Conservation (phyloP, 257 asterid genomes). For the Craterostigma plantagineum region DNA sequence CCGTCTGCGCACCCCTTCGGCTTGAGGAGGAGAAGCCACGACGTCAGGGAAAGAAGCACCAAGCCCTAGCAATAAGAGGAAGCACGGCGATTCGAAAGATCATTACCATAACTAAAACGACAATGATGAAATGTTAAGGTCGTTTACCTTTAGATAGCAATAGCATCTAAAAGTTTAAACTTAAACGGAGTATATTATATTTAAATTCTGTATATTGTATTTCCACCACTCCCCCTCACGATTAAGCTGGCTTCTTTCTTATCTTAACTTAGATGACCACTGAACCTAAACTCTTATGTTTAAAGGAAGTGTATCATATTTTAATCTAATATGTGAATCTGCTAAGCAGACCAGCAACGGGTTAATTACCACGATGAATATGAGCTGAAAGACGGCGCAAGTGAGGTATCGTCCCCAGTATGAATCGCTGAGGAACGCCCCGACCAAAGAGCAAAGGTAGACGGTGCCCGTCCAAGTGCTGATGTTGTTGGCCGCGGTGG, state of each 20-base stretch:
- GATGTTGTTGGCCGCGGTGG: conserved; percentile 26
- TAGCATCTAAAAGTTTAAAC: too few relatives aligned
- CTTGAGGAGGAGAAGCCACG: conserved; percentile 19
- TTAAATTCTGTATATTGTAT: too few relatives aligned
- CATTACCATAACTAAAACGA: neutral
- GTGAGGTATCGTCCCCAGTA: conserved; percentile 26
- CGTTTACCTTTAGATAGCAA: too few relatives aligned
- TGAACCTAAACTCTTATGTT: too few relatives aligned
- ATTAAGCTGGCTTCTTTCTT: too few relatives aligned
- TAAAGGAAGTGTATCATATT: too few relatives aligned
- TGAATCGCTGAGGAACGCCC: conserved; percentile 32
- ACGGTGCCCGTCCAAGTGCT: conserved; percentile 37
- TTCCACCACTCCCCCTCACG: too few relatives aligned
- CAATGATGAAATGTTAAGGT: too few relatives aligned
- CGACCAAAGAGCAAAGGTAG: conserved; percentile 24
- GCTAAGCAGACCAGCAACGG: too few relatives aligned
- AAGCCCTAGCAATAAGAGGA: conserved; percentile 18
- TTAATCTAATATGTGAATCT: too few relatives aligned
- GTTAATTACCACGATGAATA: conserved; percentile 18
- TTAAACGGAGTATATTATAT: too few relatives aligned
- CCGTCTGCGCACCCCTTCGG: conserved; percentile 25
- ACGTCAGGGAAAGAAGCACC: conserved; percentile 15
- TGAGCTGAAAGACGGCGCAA: conserved; percentile 23
- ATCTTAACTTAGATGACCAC: too few relatives aligned
- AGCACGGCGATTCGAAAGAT: neutral